Evolutionary conservation across 1,284 basidiomycete species (phyloP), one percentile per base, ranked within the genome.

Genomic region (Sporisorium scitamineum): DNA sequence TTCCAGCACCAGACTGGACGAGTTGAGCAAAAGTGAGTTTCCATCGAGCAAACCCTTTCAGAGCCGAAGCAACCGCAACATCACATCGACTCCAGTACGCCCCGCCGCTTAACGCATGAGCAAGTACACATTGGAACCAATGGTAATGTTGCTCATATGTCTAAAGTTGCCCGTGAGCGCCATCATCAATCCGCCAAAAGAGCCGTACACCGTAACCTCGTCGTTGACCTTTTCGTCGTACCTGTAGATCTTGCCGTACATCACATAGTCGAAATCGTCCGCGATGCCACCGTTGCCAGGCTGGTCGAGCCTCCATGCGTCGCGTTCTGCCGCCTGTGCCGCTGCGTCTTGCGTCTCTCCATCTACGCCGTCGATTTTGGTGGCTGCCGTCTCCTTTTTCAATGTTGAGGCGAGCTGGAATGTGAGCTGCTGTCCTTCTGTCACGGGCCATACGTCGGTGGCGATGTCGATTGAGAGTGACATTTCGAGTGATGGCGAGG

Each of bases 171-270:
- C 96, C 50, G 94, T 92, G 64, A 99, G 87, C 2, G 96, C 95
- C 91, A 99, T 93, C 53, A 99, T 89, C 29, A 99, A 89, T n/a
- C 96, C 96, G 48, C 96, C 96, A 78, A 97, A 99, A 5, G 94
- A 97, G 52, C 92, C 92, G 85, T 98, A 99, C 32, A 92, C 95
- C 31, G 95, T 97, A 57, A 95, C 93, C 80, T 91, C 89, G 78
- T 94, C 93, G 44, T 90, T 89, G 24, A 90, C 90, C 75, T 91
- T 92, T 29, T 93, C 92, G 85, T 99, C 96, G 85, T 97, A 97
- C 85, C 95, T 94, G 89, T 99, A 99, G 52, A 99, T 92, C 90
- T 97, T 98, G 48, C 96, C 96, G 85, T 94, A 95, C 95, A 98
- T 97, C 76, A 99, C 96, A 88, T 99, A 99, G 85, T 98, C 96